Base-by-base conservation (phyloP, 768 basidiomycete species). In the Antrodiella citrinella region DNA sequence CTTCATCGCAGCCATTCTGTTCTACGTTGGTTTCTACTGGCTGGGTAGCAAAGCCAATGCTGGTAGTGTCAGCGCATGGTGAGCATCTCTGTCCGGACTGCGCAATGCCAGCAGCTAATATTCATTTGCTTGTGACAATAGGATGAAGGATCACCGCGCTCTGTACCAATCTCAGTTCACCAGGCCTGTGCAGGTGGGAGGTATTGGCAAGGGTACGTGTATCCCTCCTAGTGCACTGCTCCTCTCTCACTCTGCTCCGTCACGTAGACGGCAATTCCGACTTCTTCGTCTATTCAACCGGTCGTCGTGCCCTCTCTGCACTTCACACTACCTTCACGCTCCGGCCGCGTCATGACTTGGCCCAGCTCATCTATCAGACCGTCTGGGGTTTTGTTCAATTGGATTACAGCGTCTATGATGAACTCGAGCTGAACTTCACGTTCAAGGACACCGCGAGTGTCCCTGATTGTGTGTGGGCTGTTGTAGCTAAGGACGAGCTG, bases 251-350 rank as follows among this genome's bases (percentile, higher is more conserved):
- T 7, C 25, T 45, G n/a, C 18, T 38, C 25, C 67, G 86, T 45
- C 73, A 74, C 26, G 50, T 72, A 38, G 91, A 92, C 58, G 90
- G 89, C 18, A 72, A 83, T 58, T 74, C 82, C 2, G 89, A 91
- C 69, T 86, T 82, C 62, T 88, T 91, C 71, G 75, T 76, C 62
- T 96, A 87, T 69, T 90, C 90, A 39, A 92, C 91, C 2, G 93
- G 93, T 48, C 73, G 93, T 52, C 84, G 86, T 52, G 81, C 80
- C 56, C 62, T 92, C 49, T 69, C 77, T 22, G 86, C 85, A 24
- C 73, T 93, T 48, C 92, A 95, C 72, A 82, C 86, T 45, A 74
- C 86, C 58, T 76, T 93, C 65, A 72, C 80, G 42, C 75, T 94
- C 54, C 71, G 78, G 42, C 91, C 93, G 52, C 82, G 86, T 63